Base-by-base conservation (phyloP, 2,329 filamentous ascomycete genomes). In the Colletotrichum lupini region DNA sequence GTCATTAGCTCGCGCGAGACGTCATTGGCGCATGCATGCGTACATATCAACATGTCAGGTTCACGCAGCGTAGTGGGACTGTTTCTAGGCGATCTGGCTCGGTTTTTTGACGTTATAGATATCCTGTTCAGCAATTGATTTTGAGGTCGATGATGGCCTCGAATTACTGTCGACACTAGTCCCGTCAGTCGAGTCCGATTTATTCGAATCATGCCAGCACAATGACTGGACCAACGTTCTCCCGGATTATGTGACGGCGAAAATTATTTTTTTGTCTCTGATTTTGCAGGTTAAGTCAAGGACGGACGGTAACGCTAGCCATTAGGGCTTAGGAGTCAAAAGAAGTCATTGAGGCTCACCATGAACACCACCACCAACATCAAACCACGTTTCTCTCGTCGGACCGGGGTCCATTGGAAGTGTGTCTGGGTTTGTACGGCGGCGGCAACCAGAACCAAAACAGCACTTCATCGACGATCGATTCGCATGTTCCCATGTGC, bases 61-160 rank as follows among this genome's bases (percentile, higher is more conserved):
- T 73, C 60, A 60, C 60, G 37, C 35, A 61, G 55, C 65, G 49
- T 65, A 64, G 71, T 65, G 61, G 67, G 56, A 71, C 28, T 66
- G 67, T 57, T 61, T 57, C 60, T 61, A 65, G 56, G 71, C 71
- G 71, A 73, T 73, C 70, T 73, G 61, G 71, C 32, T 73, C 60
- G 66, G 37, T 66, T 66, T 73, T 73, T 71, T 24, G 26, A 67
- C 71, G 71, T 66, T 52, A 62, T 67, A 74, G 72, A 74, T 74
- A 74, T 74, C 72, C 72, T 74, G 42, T 67, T 68, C 68, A 73
- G 72, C 72, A 74, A 74, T 74, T 74, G 62, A 74, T 42, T 56
- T 62, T 30, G 56, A 35, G 67, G 68, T 49, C 55, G 46, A 32
- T n/a, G 22, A 61, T 24, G 60, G 56, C 49, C 61, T 61, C 26